Percentiles rank a stretch among this genome's conserved stretches.
phyloP scores from a whole-genome alignment of 495 filamentous ascomycete species.

The Lepidopterella palustris region DNA sequence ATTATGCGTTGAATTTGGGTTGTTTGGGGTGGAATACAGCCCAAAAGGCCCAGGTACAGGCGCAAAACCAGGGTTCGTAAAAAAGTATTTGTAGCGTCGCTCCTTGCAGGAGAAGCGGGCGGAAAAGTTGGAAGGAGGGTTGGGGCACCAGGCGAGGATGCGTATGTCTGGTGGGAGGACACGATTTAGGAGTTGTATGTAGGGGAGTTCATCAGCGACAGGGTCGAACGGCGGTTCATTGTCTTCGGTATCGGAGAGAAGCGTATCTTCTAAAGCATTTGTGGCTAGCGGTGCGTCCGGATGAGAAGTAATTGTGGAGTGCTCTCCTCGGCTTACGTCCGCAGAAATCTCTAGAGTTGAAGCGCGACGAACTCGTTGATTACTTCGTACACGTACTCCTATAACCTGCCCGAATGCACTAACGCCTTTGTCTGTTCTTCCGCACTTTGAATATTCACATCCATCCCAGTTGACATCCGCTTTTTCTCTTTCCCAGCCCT shows the following conservation, averaged over 20 bases:
- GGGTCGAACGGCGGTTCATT: constrained; percentile 55
- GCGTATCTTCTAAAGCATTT: neutral
- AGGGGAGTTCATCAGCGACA: constrained; percentile 73
- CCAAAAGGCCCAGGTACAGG: constrained; percentile 47
- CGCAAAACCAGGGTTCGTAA: constrained; percentile 82
- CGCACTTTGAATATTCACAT: constrained; percentile 88
- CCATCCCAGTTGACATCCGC: constrained; percentile 62
- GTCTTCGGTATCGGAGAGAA: neutral
- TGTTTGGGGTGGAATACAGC: constrained; percentile 32
- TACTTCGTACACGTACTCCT: constrained; percentile 71
- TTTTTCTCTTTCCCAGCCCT: constrained; percentile 14
- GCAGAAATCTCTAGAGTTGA: neutral
- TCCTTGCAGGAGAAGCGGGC: constrained; percentile 91
- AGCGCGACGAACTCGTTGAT: constrained; percentile 41
- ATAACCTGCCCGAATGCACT: constrained; percentile 97
- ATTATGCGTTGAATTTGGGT: neutral
- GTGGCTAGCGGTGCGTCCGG: constrained; percentile 4
- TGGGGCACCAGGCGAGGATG: constrained; percentile 87
- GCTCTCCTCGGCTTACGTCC: neutral
- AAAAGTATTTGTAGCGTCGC: constrained; percentile 89
- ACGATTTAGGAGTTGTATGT: constrained; percentile 72
- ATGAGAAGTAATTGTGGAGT: constrained; percentile 4
- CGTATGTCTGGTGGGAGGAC: constrained; percentile 84
- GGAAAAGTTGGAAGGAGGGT: constrained; percentile 69
- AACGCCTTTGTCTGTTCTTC: constrained; percentile 85